A percentile compares a stretch with the other conserved stretches of the same genome.
These are phyloP conservation scores for Metschnikowia cerradonensis DNA, from an alignment of 805 yeast species.

Conservation along the genomic window DNA sequence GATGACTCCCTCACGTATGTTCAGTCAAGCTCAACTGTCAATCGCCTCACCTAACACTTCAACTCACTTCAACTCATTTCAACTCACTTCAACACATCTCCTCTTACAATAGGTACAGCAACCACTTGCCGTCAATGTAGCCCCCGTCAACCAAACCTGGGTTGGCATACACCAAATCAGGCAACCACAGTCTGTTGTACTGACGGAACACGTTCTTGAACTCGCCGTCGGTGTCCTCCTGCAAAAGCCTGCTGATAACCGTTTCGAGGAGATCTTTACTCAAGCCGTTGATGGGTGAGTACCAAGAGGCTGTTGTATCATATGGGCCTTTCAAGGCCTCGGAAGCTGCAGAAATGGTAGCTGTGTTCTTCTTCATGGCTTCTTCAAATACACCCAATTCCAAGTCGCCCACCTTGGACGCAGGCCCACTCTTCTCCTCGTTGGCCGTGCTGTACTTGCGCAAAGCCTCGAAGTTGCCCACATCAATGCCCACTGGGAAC, in stretches of 20 bases:
- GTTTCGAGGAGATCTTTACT: constrained; percentile 34
- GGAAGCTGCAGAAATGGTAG: constrained; percentile 22
- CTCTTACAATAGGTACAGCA: constrained; percentile 32
- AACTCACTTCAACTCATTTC: background rate
- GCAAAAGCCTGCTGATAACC: constrained; percentile 25
- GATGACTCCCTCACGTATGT: no score
- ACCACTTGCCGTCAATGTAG: constrained; percentile 34
- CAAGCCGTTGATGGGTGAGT: constrained; percentile 25
- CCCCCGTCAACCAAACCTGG: constrained; percentile 37
- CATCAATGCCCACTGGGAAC: constrained; percentile 45
- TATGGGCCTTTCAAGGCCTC: constrained; percentile 19
- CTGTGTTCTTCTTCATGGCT: constrained; percentile 22
- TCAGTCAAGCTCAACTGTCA: no score
- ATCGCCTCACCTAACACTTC: background rate
- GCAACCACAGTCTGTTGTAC: constrained; percentile 39
- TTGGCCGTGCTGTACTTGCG: constrained; percentile 15
- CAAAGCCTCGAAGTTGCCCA: constrained; percentile 42
- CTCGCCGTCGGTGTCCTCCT: constrained; percentile 23
- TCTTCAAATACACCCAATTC: constrained; percentile 30
- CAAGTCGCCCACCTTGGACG: constrained; percentile 30
- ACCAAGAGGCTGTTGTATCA: constrained; percentile 17
- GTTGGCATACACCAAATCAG: constrained; percentile 37
- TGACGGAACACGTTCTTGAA: constrained; percentile 28
- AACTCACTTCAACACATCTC: background rate
- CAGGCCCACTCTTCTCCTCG: constrained; percentile 18